Evolutionary conservation across 2,329 filamentous ascomycete genomes (phyloP).

Genomic region (Scedosporium boydii): DNA sequence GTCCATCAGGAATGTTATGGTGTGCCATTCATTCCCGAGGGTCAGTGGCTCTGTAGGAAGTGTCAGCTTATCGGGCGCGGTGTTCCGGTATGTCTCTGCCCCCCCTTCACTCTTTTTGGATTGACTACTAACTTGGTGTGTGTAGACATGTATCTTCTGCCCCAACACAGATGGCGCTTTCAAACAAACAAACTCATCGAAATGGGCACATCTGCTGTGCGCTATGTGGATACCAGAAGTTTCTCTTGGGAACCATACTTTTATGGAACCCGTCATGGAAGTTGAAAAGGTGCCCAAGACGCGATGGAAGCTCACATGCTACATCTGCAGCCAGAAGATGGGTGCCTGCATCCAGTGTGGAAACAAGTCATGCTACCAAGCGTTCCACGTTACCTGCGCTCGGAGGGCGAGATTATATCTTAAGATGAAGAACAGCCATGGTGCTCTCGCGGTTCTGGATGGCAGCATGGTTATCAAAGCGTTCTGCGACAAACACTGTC

Average conservation of each 20-base stretch:
- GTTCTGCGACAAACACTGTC: slow-evolving; percentile 92
- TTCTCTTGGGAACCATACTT: slow-evolving; percentile 86
- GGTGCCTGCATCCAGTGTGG: slow-evolving; percentile 97
- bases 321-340: slow-evolving; percentile 96
- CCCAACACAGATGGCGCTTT: slow-evolving; percentile 96
- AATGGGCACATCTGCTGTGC: slow-evolving; percentile 94
- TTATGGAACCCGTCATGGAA: slow-evolving; percentile 97
- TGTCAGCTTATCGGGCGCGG: slow-evolving; percentile 92
- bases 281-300: slow-evolving; percentile 95
- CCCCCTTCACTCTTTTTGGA: not conserved
- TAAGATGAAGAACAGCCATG: slow-evolving; percentile 92
- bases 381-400: slow-evolving; percentile 95
- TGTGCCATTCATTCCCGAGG: slow-evolving; percentile 96
- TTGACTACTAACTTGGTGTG: slow-evolving; percentile 3
- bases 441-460: slow-evolving; percentile 64
- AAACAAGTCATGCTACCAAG: slow-evolving; percentile 93
- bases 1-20: slow-evolving; percentile 99
- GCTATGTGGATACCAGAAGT: slow-evolving; percentile 99
- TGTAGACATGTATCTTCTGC: slow-evolving; percentile 88
- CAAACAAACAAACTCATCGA: slow-evolving; percentile 92
- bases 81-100: slow-evolving; percentile 55
- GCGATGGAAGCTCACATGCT: slow-evolving; percentile 88
- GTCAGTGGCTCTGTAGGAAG: slow-evolving; percentile 95
- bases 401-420: slow-evolving; percentile 78
- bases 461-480: slow-evolving; percentile 82